Evolutionary conservation across 2,329 filamentous ascomycete species (phyloP).

Genomic region (Epichloe bromicola): DNA sequence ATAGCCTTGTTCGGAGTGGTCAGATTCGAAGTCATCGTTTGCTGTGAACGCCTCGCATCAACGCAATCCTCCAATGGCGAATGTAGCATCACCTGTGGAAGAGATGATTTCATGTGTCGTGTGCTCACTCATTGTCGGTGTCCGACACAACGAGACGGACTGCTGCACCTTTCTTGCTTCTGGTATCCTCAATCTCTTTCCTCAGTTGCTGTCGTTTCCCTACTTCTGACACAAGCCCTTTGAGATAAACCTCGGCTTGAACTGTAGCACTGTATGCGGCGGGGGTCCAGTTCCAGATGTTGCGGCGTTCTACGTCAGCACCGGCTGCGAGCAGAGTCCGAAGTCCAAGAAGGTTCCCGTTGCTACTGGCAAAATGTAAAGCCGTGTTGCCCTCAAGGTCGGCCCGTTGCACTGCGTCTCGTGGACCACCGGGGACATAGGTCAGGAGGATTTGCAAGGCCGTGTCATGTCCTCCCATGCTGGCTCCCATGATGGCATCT

Average conservation of each 20-base stretch:
- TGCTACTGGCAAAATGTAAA: constrained; percentile 72
- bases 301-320: constrained; percentile 58
- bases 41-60: background rate
- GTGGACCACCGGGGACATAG: constrained; percentile 41
- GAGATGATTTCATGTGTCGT: constrained; percentile 8
- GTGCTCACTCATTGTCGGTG: constrained; percentile 21
- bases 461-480: constrained; percentile 47
- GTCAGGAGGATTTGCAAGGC: constrained; percentile 52
- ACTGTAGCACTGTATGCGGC: constrained; percentile 73
- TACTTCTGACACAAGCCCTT: constrained; percentile 59
- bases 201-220: constrained; percentile 38
- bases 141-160: constrained; percentile 32
- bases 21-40: background rate
- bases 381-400: constrained; percentile 75
- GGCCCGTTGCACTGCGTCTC: constrained; percentile 38
- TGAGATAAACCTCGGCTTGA: constrained; percentile 75
- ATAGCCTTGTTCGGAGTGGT: background rate
- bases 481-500: constrained; percentile 59
- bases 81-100: background rate
- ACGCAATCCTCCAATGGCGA: background rate
- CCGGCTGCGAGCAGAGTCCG: constrained; percentile 67
- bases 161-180: constrained; percentile 28
- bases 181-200: constrained; percentile 29
- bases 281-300: constrained; percentile 70
- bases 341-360: constrained; percentile 65